Conservation (phyloP, 352 stramenopile species). For the Phytophthora constricta region DNA sequence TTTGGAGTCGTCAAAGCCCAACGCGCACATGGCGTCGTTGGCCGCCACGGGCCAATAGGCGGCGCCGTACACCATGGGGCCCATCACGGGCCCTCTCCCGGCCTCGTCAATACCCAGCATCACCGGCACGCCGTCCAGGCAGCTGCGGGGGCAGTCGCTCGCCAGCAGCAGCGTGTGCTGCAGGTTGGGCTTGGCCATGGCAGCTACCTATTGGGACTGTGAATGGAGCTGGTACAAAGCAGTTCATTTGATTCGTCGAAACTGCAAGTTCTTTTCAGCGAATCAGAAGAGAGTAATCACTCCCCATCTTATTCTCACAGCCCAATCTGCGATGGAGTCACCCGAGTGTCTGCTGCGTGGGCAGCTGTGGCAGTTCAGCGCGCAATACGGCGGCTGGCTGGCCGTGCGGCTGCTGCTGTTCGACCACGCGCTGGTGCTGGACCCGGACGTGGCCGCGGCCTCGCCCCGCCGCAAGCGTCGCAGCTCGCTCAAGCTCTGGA, state of each 20-base stretch:
- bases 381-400: slow-evolving; percentile 61
- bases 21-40: slow-evolving; percentile 78
- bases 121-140: slow-evolving; percentile 71
- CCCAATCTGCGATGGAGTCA: slow-evolving; percentile 17
- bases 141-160: slow-evolving; percentile 66
- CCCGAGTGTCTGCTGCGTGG: slow-evolving; percentile 52
- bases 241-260: too few species aligned
- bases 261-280: too few species aligned
- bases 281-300: too few species aligned
- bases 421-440: slow-evolving; percentile 54
- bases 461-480: slow-evolving; percentile 51
- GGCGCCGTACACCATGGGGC: slow-evolving; percentile 95
- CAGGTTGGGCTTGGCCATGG: slow-evolving; percentile 41
- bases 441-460: slow-evolving; percentile 47
- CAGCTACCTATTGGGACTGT: neutral
- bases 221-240: too few species aligned
- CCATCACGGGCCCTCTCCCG: slow-evolving; percentile 93
- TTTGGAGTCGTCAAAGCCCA: slow-evolving; percentile 97
- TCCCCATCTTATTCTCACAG: too few species aligned
- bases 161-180: slow-evolving; percentile 63
- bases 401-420: slow-evolving; percentile 54
- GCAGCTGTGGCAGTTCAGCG: slow-evolving; percentile 55
- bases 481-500: slow-evolving; percentile 56
- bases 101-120: slow-evolving; percentile 97
- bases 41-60: slow-evolving; percentile 90